Evolutionary conservation across 495 filamentous ascomycete genomes (phyloP).

Genomic region (Trichoderma erinaceum): DNA sequence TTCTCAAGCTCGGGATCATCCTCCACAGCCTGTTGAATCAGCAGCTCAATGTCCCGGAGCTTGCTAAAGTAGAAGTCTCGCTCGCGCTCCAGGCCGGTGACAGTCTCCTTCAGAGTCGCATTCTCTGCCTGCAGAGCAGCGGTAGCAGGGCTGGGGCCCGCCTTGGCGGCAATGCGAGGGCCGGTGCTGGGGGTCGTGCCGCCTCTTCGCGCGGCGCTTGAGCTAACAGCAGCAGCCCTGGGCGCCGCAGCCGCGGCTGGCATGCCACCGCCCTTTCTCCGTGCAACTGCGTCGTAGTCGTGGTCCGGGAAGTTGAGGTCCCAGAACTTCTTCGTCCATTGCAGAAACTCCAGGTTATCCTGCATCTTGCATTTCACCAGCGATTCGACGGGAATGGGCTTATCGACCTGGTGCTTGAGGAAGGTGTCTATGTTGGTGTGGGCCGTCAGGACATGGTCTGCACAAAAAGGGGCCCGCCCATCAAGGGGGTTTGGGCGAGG

Average conservation of each 20-base stretch:
- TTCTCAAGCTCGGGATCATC: conserved; percentile 85
- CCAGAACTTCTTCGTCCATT: conserved; percentile 95
- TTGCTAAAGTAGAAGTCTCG: conserved; percentile 99
- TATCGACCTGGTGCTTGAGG: conserved; percentile 76
- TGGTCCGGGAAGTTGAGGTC: conserved; percentile 95
- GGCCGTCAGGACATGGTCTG: not conserved
- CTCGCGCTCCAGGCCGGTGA: conserved; percentile 84
- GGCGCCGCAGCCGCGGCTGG: conserved; percentile 39
- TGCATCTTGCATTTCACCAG: conserved; percentile 99
- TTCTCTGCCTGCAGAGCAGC: conserved; percentile 76
- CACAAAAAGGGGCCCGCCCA: conserved; percentile 12
- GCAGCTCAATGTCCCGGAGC: conserved; percentile 87
- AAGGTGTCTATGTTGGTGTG: conserved; percentile 58
- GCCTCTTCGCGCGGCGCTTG: conserved; percentile 45
- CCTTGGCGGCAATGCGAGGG: conserved; percentile 40
- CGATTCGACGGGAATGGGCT: conserved; percentile 76
- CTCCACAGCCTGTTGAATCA: conserved; percentile 88
- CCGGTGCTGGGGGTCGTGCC: conserved; percentile 71
- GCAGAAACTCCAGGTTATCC: conserved; percentile 97
- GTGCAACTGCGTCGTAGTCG: conserved; percentile 83
- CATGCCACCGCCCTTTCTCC: conserved; percentile 72
- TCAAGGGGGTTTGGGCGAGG: conserved; percentile 12
- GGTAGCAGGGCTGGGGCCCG: conserved; percentile 50
- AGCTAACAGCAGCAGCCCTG: conserved; percentile 39
- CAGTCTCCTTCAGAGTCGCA: conserved; percentile 73